These are phyloP conservation scores for Aspergillus nomiae DNA, from an alignment of 2,329 filamentous ascomycete species.

Conservation along the genomic window DNA sequence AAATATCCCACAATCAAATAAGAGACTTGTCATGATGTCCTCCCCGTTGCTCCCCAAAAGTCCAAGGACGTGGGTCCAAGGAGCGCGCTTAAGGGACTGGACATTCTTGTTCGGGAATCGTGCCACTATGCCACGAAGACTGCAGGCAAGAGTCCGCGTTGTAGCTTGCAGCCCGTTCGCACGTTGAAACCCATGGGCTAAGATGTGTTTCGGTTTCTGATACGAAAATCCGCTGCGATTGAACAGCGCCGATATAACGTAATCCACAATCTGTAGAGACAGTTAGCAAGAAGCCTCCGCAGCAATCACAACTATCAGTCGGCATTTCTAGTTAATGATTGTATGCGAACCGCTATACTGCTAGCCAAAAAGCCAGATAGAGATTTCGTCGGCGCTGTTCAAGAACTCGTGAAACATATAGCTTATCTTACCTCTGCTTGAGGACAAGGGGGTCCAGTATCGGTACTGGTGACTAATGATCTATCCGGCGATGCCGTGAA, in stretches of 20 bases:
- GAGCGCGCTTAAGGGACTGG: conserved; percentile 64
- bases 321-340: not conserved
- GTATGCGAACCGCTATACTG: not conserved
- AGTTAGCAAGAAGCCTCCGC: conserved; percentile 8
- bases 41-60: conserved; percentile 77
- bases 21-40: conserved; percentile 72
- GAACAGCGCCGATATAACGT: conserved; percentile 77
- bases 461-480: conserved; percentile 36
- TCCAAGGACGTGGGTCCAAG: conserved; percentile 75
- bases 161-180: conserved; percentile 31
- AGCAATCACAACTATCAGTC: conserved; percentile 7
- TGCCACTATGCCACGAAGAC: conserved; percentile 67
- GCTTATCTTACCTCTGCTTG: conserved; percentile 63
- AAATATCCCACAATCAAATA: conserved; percentile 80
- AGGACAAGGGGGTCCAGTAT: conserved; percentile 49
- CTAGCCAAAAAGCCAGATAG: not conserved
- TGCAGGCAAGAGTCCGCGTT: conserved; percentile 41
- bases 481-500: conserved; percentile 64
- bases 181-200: conserved; percentile 80
- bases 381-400: not conserved
- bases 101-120: conserved; percentile 71
- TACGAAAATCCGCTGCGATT: conserved; percentile 52
- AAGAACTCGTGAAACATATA: not conserved
- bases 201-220: conserved; percentile 68
- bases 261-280: conserved; percentile 67